These are phyloP conservation scores for Euphrasia confusa DNA, from an alignment of 257 asterid species.

Conservation along the genomic window DNA sequence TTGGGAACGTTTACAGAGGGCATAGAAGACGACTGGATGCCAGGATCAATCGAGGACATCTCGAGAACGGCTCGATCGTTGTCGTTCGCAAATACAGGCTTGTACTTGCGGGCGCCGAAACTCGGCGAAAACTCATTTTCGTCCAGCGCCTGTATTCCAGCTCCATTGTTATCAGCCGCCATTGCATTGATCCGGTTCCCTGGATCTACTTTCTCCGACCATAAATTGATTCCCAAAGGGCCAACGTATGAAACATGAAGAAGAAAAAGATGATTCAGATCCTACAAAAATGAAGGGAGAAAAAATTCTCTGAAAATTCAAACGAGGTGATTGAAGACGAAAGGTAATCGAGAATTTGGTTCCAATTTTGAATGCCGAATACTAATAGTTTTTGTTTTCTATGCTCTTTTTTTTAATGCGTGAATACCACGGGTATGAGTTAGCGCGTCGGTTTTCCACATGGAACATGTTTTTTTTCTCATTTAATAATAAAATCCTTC, in stretches of 20 bases:
- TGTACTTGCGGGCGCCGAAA: conserved; percentile 55
- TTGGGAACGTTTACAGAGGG: conserved; percentile 27
- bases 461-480: not conserved
- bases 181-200: conserved; percentile 40
- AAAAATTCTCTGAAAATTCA: conserved; percentile 31
- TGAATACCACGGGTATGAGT: conserved; percentile 4
- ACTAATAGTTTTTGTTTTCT: not conserved
- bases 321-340: conserved; percentile 25
- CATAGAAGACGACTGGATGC: conserved; percentile 39
- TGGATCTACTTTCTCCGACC: conserved; percentile 27
- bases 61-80: conserved; percentile 60
- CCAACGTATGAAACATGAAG: not conserved
- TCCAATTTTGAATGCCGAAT: not conserved
- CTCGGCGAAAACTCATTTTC: conserved; percentile 47
- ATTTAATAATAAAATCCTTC: not conserved
- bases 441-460: conserved; percentile 6
- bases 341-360: conserved; percentile 3
- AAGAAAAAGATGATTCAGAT: conserved; percentile 30
- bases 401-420: conserved; percentile 10
- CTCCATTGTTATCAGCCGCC: conserved; percentile 41
- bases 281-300: conserved; percentile 18
- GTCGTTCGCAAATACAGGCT: conserved; percentile 66
- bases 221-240: not conserved
- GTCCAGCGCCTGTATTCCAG: conserved; percentile 44
- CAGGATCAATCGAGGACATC: conserved; percentile 61